Base-by-base conservation (phyloP, 345 rosid genomes). In the Passiflora organensis region DNA sequence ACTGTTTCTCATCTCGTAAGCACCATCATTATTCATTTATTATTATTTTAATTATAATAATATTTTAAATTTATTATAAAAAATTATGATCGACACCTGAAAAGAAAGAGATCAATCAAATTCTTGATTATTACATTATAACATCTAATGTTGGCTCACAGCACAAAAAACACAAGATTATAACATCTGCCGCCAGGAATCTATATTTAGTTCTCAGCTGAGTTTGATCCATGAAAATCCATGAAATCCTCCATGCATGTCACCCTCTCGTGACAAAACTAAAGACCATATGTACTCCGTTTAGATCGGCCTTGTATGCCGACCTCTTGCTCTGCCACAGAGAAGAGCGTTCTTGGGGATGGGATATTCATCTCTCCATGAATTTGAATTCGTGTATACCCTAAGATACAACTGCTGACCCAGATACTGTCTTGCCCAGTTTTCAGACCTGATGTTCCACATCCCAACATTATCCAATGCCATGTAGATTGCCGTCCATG, bases 361-460 rank as follows among this genome's bases (percentile, higher is more conserved):
- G 0, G 85, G 85, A 34, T 71, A 60, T 39, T 84, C 91, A 37
- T 84, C 85, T 55, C 91, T 80, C 82, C 64, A 74, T 22, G 91
- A 80, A 34, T 72, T 80, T 41, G 81, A 61, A 6, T 80, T 24
- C 1, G 87, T 71, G 63, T 68, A 72, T 0, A 80, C 78, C 0
- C 83, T 73, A 5, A 84, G 74, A 62, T 84, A 84, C 60, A 82
- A 80, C 54, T 84, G 91, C 45, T 84, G 91, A 14, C 87, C 87
- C 18, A 78, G 42, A 64, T 84, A 82, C 32, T 78, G 85, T 32
- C 77, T 76, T 9, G 72, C 79, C 87, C 87, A 82, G 68, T 78
- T 76, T 70, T 84, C 87, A 0, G 87, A 82, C 69, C 85, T 75
- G 46, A 82, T 51, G 51, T 82, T 84, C 87, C 91, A 84, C 87